These are phyloP conservation scores for Phytophthora gonapodyides DNA, from an alignment of 352 stramenopile species.

Conservation along the genomic window DNA sequence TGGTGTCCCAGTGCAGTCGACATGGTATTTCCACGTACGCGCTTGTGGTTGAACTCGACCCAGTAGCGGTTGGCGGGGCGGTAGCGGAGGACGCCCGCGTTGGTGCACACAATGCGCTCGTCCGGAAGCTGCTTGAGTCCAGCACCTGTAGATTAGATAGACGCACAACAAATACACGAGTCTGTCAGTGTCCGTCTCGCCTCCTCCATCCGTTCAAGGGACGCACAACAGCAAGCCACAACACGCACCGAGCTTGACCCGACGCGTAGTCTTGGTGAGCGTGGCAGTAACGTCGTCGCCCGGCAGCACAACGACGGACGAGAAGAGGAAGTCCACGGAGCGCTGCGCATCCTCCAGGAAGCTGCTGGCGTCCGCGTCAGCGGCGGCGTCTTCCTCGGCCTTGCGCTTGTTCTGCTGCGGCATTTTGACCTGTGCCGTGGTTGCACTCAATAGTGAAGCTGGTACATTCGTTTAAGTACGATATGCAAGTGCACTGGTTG, in stretches of 20 bases:
- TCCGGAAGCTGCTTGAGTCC: slow-evolving; percentile 62
- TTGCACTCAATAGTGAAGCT: slow-evolving; percentile 4
- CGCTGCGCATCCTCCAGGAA: slow-evolving; percentile 81
- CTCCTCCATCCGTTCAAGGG: too few relatives aligned
- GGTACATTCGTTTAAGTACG: slow-evolving; percentile 41
- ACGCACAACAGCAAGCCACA: not conserved
- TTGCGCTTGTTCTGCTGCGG: slow-evolving; percentile 56
- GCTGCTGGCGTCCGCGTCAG: slow-evolving; percentile 42
- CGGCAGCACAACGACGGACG: slow-evolving; percentile 65
- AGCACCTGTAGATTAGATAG: slow-evolving; percentile 31
- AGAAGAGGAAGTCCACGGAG: slow-evolving; percentile 82
- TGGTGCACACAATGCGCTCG: slow-evolving; percentile 75
- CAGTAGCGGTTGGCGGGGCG: slow-evolving; percentile 88
- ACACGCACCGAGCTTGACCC: slow-evolving; percentile 66
- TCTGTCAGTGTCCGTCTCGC: not conserved
- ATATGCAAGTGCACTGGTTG: slow-evolving; percentile 21
- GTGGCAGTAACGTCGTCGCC: slow-evolving; percentile 80
- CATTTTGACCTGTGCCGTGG: slow-evolving; percentile 35
- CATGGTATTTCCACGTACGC: slow-evolving; percentile 47
- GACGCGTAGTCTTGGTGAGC: slow-evolving; percentile 73
- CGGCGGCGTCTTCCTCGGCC: slow-evolving; percentile 37
- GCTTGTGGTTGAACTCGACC: slow-evolving; percentile 89
- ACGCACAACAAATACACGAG: slow-evolving; percentile 9
- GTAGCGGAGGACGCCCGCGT: slow-evolving; percentile 86
- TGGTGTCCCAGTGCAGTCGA: not conserved